Base-by-base conservation (phyloP, 2,329 filamentous ascomycete species). In the Fusarium praegraminearum region DNA sequence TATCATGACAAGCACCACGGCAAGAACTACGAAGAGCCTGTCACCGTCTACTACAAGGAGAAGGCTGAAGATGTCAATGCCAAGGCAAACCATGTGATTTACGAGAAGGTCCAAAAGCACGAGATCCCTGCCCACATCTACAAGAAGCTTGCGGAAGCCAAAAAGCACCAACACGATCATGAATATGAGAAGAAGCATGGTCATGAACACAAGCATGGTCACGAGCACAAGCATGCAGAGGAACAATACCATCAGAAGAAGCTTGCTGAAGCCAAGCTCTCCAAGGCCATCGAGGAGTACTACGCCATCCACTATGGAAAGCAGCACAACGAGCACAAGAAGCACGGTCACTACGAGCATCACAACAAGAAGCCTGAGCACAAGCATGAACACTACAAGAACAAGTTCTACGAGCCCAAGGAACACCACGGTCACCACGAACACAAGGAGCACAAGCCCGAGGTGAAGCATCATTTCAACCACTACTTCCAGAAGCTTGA, bases 51-150 rank as follows among this genome's bases (percentile, higher is more conserved):
- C 49, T 62, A 57, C 24, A 61, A 67, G 36, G 62, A 66, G 41
- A 56, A 40, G 40, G 18, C 46, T 28, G 46, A 56, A 47, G 45
- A 47, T 7, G 18, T 56, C 8, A 52, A 57, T n/a, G 57, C 43
- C 11, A 30, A 38, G 18, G 38, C 52, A 10, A 61, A 41, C 30
- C 50, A 47, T 35, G 24, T 36, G 30, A 30, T 57, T 36, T 33
- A 66, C 8, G 38, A 65, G 22, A 62, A 61, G 46, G 38, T 57
- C 8, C 53, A 33, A 32, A 61, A 67, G 44, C 41, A 33, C 8
- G 45, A 59, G 11, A 32, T 45, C 16, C 20, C 54, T 18, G 49
- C 50, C 7, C 24, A 16, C 16, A 26, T 38, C 16, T 45, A 55
- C 40, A 36, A 59, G 26, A 46, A 33, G 46, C 55, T 57, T 20